Base-by-base conservation (phyloP, 495 filamentous ascomycete genomes). In the Daldinia childiae region DNA sequence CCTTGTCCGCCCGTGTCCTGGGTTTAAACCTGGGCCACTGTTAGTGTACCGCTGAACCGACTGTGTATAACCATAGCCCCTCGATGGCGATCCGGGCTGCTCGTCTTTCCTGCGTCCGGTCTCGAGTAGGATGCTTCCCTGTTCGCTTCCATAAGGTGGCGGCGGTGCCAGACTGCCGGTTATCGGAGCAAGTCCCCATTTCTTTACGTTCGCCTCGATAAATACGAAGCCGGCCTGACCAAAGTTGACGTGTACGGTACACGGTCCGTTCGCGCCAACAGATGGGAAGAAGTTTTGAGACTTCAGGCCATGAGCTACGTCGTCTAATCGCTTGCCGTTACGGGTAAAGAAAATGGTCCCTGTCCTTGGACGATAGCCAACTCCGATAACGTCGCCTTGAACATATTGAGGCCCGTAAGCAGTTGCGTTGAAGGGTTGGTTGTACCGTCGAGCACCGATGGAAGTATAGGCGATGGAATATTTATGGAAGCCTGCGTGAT, bases 131-230 rank as follows among this genome's bases (percentile, higher is more conserved):
- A 99, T 97, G 74, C 93, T 97, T 60, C 95, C 95, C 77, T 97
- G 93, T 79, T 98, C 95, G 63, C 92, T 95, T 21, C 95, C 95
- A 74, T 99, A 99, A 4, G 95, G 96, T 48, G 95, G 95, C 32
- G 95, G 95, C 14, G 95, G 96, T 43, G 95, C 96, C 41, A 98
- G 85, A 76, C 92, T 96, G 43, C 95, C 95, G 1, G 94, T 97
- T 87, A 96, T 96, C 12, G 95, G 95, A 52, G 95, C 95, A 58
- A 99, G 82, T 6, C 95, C 95, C 95, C 95, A 98, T 85, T 98
- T 98, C 87, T 99, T 99, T 39, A 99, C 95, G 71, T 99, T 99
- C 48, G 93, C 95, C 81, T 99, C 95, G 76, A 99, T 98, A 76
- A 98, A 99, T 17, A 98, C 95, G 74, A 98, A 99, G 43, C 95